Base-by-base conservation (phyloP, 106 monocot species). In the Dendrobium chrysotoxum region DNA sequence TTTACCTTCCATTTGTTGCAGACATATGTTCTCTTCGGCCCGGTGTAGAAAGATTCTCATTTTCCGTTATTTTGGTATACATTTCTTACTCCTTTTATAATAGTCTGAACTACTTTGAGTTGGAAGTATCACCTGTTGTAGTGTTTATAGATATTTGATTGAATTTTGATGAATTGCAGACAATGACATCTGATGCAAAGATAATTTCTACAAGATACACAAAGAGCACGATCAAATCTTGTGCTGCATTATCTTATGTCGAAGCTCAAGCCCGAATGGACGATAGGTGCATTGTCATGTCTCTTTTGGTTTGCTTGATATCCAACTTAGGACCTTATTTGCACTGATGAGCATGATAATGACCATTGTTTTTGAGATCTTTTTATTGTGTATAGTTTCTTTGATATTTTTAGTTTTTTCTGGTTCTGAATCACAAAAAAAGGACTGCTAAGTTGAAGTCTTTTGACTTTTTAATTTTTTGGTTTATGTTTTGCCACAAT, bases 241-340 rank as follows among this genome's bases (percentile, higher is more conserved):
- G 93, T 88, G 95, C 95, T 91, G 99, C 99, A 81, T 78, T 99
- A 81, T 99, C 95, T 75, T 99, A 99, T 89, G 87, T 99, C 8
- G 99, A 99, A 91, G 99, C 99, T 84, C 99, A 99, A 95, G 99
- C 99, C 65, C 88, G 91, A 53, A 99, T 99, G 99, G 99, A 99
- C 85, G 99, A 99, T 75, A 92, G 93, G 99, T 99, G 42, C 42
- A 53, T 81, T 79, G 5, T 28, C 79, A 35, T 42, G 41, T 8
- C 70, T 31, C 21, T 41, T 18, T 41, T 40, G 18, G 7, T 42
- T 41, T 74, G n/a, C 41, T 28, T n/a, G 39, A 42, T 40, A 74
- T 70, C 15, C 30, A 38, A 31, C 13, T 13, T 4, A 35, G 17
- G 70, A 65, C 70, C 15, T 16, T 35, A 13, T 35, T 70, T 70